These are phyloP conservation scores for Komagataella phaffii DNA, from an alignment of 805 yeast species.

Conservation along the genomic window DNA sequence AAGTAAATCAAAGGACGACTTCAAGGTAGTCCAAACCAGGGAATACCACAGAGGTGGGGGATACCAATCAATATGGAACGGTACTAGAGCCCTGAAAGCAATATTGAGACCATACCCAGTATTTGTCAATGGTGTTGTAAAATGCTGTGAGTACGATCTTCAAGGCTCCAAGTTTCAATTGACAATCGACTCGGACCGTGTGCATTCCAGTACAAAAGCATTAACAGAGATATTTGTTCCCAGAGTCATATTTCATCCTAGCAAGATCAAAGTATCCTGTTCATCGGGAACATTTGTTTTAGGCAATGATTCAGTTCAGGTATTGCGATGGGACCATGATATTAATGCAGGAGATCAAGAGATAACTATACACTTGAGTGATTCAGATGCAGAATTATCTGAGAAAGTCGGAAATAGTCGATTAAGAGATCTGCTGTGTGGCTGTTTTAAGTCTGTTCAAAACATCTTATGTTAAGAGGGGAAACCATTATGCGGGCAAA, in stretches of 20 bases:
- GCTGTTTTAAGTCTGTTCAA: background rate
- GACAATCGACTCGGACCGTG: constrained; percentile 21
- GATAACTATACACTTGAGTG: background rate
- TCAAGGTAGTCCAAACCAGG: background rate
- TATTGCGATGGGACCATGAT: background rate
- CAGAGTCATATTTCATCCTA: background rate
- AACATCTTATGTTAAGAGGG: background rate
- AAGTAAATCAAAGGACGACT: background rate
- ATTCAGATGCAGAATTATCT: background rate
- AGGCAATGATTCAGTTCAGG: background rate
- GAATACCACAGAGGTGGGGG: background rate
- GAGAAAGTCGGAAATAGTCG: background rate
- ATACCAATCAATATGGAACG: constrained; percentile 14
- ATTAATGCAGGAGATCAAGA: background rate
- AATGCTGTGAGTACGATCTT: constrained; percentile 45
- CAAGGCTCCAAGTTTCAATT: constrained; percentile 30
- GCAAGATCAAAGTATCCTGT: background rate
- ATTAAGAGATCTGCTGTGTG: background rate
- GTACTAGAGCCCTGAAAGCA: constrained; percentile 66
- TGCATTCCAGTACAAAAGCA: constrained; percentile 4
- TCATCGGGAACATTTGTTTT: background rate
- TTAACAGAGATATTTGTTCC: background rate
- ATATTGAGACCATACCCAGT: constrained; percentile 67
- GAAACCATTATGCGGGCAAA: background rate
- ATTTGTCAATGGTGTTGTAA: constrained; percentile 46